phyloP scores from a whole-genome alignment of 805 yeast genomes.

The Teunomyces funiuensis region DNA sequence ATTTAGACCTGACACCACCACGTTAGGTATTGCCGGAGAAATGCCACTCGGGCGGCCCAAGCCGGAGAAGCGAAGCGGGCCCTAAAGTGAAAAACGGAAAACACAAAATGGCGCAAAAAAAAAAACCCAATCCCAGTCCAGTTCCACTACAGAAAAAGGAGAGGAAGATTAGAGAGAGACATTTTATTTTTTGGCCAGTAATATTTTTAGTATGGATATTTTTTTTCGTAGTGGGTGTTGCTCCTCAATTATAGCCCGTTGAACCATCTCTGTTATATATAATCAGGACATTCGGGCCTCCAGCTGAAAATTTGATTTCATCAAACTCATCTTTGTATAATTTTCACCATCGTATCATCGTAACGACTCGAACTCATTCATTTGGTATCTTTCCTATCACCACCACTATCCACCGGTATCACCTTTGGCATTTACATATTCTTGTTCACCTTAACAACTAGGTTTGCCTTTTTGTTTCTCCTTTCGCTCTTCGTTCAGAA shows the following conservation, averaged over 20 bases:
- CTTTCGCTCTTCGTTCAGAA: not conserved
- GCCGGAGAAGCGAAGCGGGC: no score
- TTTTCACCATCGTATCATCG: not conserved
- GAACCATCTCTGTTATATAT: constrained; percentile 2
- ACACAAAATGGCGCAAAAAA: no score
- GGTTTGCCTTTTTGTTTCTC: not conserved
- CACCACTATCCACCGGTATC: not conserved
- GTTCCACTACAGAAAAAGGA: constrained; percentile 1
- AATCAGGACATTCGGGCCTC: constrained; percentile 5
- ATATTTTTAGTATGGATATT: not conserved
- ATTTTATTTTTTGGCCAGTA: not conserved
- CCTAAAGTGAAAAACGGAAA: no score
- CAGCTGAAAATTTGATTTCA: not conserved
- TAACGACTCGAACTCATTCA: constrained; percentile 1
- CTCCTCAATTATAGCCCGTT: constrained; percentile 3
- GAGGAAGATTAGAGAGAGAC: constrained; percentile 5
- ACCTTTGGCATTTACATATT: not conserved
- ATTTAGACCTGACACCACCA: constrained; percentile 5
- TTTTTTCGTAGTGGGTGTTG: constrained; percentile 2
- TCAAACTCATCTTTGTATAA: not conserved
- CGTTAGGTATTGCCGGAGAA: not conserved
- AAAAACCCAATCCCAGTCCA: not conserved
- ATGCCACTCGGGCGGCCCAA: not conserved
- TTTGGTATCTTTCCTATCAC: not conserved
- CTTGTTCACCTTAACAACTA: not conserved